Conservation (phyloP, 1,139 yeast genomes). For the Arxiozyma slooffiae region DNA sequence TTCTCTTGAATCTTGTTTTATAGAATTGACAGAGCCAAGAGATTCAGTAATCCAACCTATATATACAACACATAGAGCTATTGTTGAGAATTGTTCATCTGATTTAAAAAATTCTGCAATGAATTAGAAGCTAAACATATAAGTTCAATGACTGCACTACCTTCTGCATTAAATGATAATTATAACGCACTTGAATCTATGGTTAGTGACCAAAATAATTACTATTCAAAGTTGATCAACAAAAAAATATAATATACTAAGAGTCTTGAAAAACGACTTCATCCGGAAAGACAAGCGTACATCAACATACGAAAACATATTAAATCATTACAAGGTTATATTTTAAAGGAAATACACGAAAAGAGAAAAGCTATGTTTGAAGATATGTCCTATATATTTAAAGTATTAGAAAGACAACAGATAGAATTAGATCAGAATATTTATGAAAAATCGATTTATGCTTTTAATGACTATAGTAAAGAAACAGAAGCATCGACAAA, state of each 20-base stretch:
- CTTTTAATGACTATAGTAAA: neutral
- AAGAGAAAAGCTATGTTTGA: slow-evolving; percentile 4
- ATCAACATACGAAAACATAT: slow-evolving; percentile 5
- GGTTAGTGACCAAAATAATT: neutral
- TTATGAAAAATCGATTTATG: slow-evolving; percentile 1
- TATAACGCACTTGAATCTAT: neutral
- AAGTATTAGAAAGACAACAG: slow-evolving; percentile 5
- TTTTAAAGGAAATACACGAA: slow-evolving; percentile 4
- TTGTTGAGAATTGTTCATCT: slow-evolving; percentile 6
- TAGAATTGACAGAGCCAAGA: slow-evolving; percentile 3
- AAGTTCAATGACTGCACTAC: neutral
- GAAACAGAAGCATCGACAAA: neutral
- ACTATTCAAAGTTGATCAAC: slow-evolving; percentile 1
- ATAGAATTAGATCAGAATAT: slow-evolving; percentile 5
- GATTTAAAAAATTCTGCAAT: slow-evolving; percentile 4
- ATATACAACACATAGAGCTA: slow-evolving; percentile 7
- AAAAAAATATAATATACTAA: slow-evolving; percentile 9
- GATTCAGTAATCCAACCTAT: slow-evolving; percentile 5
- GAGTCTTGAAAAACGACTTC: slow-evolving; percentile 11
- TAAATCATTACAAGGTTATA: slow-evolving; percentile 7
- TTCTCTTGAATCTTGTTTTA: neutral
- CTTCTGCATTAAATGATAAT: neutral
- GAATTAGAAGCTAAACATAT: slow-evolving; percentile 1
- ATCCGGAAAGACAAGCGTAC: slow-evolving; percentile 7
- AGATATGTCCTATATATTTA: neutral